Conservation (phyloP, 1,284 basidiomycete species). For the Puccinia coronata region DNA sequence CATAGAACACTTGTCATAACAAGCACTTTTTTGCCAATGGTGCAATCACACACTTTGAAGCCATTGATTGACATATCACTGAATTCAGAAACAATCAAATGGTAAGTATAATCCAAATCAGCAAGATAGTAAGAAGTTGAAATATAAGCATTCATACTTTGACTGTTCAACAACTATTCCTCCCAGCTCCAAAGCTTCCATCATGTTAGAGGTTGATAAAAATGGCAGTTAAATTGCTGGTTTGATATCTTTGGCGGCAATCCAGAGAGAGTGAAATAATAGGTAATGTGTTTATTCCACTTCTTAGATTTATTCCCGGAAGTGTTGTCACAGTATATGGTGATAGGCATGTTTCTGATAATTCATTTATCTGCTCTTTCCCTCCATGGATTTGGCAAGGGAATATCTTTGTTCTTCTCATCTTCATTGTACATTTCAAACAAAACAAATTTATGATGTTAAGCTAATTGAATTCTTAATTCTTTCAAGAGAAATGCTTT, state of each 20-base stretch:
- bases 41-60: background rate
- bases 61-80: background rate
- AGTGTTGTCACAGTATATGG: background rate
- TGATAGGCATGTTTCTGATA: conserved; percentile 4
- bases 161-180: background rate
- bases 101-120: background rate
- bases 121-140: background rate
- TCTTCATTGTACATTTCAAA: background rate
- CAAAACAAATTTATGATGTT: background rate
- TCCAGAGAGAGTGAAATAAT: no score
- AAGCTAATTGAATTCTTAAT: background rate
- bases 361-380: background rate
- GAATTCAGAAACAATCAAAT: background rate
- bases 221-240: no score
- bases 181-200: background rate
- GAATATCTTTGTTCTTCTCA: background rate
- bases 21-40: background rate
- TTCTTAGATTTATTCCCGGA: no score
- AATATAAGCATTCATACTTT: background rate
- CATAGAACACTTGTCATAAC: background rate
- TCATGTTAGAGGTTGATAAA: background rate
- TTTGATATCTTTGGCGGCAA: no score
- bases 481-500: background rate
- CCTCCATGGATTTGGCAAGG: background rate
- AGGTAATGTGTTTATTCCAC: no score